Percentiles rank a stretch among this genome's conserved stretches.
Evolutionary conservation across 1,284 basidiomycete species (phyloP).

Genomic region (Vanrija sp.): DNA sequence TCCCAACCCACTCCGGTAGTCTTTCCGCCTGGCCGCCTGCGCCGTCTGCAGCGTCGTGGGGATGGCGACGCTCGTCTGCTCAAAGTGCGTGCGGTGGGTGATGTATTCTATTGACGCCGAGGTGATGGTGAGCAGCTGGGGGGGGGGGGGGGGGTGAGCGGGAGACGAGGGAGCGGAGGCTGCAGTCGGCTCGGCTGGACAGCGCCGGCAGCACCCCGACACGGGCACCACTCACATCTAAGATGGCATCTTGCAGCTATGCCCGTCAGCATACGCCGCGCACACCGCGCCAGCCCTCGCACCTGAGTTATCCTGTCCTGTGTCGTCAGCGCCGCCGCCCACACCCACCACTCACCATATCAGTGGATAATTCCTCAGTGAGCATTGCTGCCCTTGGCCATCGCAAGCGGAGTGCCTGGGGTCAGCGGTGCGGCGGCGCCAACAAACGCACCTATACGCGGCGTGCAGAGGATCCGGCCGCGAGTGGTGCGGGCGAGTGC

Average conservation of each 20-base stretch:
- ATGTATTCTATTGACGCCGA: slow-evolving; percentile 48
- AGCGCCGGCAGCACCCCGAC: background rate
- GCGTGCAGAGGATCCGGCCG: too few relatives aligned
- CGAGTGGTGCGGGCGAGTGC: slow-evolving; percentile 1
- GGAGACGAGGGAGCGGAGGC: background rate
- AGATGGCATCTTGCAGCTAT: slow-evolving; percentile 48
- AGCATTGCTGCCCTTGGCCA: slow-evolving; percentile 38
- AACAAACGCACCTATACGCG: too few relatives aligned
- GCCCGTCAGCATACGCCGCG: background rate
- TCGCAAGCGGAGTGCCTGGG: slow-evolving; percentile 5
- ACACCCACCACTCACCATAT: slow-evolving; percentile 37
- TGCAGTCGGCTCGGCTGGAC: background rate
- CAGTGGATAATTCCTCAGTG: slow-evolving; percentile 49
- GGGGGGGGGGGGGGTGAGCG: slow-evolving; percentile 2
- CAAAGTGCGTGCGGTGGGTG: slow-evolving; percentile 44
- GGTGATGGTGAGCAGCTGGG: slow-evolving; percentile 46
- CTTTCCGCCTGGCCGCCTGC: slow-evolving; percentile 28
- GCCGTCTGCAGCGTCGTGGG: slow-evolving; percentile 36
- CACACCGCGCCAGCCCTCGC: background rate
- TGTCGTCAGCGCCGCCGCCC: slow-evolving; percentile 4
- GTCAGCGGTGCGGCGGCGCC: too few relatives aligned
- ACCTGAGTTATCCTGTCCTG: slow-evolving; percentile 49
- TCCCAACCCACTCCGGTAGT: slow-evolving; percentile 33
- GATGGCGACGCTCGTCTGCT: slow-evolving; percentile 38
- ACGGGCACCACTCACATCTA: slow-evolving; percentile 33